Evolutionary conservation across 176 grass and related monocot species (phyloP).

Genomic region (Oryza coarctata): DNA sequence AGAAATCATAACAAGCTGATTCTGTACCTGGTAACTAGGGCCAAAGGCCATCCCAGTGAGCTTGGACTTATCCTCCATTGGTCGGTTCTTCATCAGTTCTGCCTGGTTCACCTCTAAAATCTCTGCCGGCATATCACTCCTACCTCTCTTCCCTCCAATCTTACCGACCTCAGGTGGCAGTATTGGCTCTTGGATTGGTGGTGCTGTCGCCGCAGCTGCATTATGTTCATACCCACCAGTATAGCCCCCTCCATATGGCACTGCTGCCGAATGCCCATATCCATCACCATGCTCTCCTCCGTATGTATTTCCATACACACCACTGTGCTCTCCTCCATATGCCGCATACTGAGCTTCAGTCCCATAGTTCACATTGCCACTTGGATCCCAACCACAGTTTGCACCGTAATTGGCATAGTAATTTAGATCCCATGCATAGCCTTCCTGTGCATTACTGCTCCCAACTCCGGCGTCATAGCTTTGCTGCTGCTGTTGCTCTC

Average conservation of each 20-base stretch:
- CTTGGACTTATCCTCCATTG: constrained; percentile 76
- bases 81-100: constrained; percentile 90
- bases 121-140: constrained; percentile 63
- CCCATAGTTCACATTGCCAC: constrained; percentile 29
- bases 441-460: constrained; percentile 29
- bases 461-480: constrained; percentile 43
- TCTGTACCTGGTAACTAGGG: constrained; percentile 80
- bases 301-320: constrained; percentile 20
- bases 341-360: constrained; percentile 27
- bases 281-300: constrained; percentile 23
- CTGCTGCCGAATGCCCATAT: background rate
- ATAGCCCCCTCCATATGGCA: constrained; percentile 34
- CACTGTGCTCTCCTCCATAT: constrained; percentile 43
- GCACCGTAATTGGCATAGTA: constrained; percentile 40
- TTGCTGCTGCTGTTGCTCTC: constrained; percentile 31
- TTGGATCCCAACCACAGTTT: constrained; percentile 55
- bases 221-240: constrained; percentile 32
- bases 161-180: constrained; percentile 48
- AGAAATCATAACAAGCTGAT: background rate
- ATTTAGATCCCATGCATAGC: constrained; percentile 56
- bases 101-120: constrained; percentile 89
- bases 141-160: constrained; percentile 79
- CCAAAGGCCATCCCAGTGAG: constrained; percentile 91
- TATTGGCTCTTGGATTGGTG: constrained; percentile 28
- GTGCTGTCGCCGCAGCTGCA: background rate